A percentile compares a stretch with the other conserved stretches of the same genome.
Conservation (phyloP, 441 rosid genomes). For the Corymbia citriodora region DNA sequence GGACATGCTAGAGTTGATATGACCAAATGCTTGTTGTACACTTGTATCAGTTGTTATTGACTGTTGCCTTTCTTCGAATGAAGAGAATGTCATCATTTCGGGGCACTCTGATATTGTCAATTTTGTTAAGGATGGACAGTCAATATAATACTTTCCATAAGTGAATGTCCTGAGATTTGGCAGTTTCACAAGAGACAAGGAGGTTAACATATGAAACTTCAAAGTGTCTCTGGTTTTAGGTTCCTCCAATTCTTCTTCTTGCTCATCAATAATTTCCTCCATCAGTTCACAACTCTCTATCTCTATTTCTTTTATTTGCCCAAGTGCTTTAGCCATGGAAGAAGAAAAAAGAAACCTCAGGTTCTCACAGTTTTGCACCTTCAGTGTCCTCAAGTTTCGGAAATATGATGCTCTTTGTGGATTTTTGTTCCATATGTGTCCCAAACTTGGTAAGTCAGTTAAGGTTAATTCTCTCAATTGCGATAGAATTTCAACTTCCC, state of each 20-base stretch:
- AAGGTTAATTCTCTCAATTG: not conserved
- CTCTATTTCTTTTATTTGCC: not conserved
- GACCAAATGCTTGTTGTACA: not conserved
- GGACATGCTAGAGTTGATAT: not conserved
- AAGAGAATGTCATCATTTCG: not conserved
- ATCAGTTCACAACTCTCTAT: rapidly evolving
- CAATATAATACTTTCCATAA: not conserved
- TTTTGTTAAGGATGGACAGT: not conserved
- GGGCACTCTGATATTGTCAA: not conserved
- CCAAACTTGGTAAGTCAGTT: not conserved
- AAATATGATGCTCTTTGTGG: rapidly evolving
- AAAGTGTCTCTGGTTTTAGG: too few species aligned
- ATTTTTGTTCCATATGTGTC: not conserved
- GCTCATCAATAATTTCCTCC: not conserved
- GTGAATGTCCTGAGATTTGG: not conserved
- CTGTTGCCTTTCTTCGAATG: not conserved
- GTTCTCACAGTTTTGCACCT: not conserved
- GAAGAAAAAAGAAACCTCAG: not conserved
- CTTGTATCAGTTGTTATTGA: not conserved
- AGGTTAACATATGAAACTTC: not conserved
- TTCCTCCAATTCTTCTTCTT: not conserved
- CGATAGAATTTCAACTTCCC: rapidly evolving
- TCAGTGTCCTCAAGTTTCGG: not conserved
- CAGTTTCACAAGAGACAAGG: not conserved
- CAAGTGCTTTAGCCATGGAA: not conserved